phyloP scores from a whole-genome alignment of 2,329 filamentous ascomycete genomes.

The Scortechinia acanthostroma region DNA sequence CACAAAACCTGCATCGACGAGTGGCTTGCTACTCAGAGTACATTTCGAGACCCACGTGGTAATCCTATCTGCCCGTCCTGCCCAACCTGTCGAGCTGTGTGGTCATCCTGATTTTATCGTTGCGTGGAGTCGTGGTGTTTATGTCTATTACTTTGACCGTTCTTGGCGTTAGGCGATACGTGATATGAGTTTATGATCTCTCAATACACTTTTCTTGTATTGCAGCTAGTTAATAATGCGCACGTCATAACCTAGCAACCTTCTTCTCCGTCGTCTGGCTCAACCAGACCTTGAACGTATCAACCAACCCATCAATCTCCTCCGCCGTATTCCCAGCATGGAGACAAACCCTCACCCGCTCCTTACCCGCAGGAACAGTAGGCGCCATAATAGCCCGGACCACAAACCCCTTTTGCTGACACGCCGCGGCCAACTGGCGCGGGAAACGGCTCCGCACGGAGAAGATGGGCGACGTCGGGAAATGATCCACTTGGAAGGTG shows the following conservation, averaged over 20 bases:
- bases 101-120: too few species aligned
- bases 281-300: slow-evolving; percentile 39
- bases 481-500: not conserved
- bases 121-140: too few species aligned
- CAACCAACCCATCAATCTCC: slow-evolving; percentile 37
- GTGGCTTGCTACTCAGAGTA: too few species aligned
- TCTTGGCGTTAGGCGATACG: too few species aligned
- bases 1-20: too few species aligned
- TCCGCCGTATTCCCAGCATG: slow-evolving; percentile 1
- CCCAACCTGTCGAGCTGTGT: too few species aligned
- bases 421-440: not conserved
- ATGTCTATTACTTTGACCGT: too few species aligned
- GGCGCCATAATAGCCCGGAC: slow-evolving; percentile 1
- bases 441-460: not conserved
- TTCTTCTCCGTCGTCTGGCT: slow-evolving; percentile 11
- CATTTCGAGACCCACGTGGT: too few species aligned
- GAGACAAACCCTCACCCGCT: not conserved
- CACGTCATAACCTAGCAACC: slow-evolving; percentile 6
- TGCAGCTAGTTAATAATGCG: too few species aligned
- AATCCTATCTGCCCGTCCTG: too few species aligned
- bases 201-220: too few species aligned
- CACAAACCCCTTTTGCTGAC: not conserved
- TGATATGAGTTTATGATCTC: too few species aligned
- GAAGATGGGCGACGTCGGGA: not conserved
- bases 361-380: not conserved